Evolutionary conservation across 2,329 filamentous ascomycete genomes (phyloP), one percentile per base, ranked within the genome.

Genomic region (Chaetomium sp.): DNA sequence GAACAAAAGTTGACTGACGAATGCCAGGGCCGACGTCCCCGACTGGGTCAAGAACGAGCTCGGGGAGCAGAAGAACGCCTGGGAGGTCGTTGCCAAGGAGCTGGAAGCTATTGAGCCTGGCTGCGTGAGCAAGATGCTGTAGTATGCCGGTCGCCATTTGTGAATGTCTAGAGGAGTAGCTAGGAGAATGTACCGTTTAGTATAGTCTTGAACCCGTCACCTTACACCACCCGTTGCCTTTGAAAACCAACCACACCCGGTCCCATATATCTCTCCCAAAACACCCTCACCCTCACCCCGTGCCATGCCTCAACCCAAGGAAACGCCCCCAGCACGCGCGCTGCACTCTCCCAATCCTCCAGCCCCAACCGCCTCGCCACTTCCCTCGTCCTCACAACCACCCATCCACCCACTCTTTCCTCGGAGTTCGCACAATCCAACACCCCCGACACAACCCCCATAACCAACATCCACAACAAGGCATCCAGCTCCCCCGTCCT

Each of bases 31-130:
- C 0, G 67, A 64, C n/a, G 47, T 74, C 1, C 73, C 72, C 8
- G 59, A 57, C 25, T 74, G 71, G 70, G 56, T 72, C 4, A 70
- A 60, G 21, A 60, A 69, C 13, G 69, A 71, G 1, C 62, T 59
- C 42, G 62, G 64, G 29, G 49, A 62, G n/a, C 70, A 75, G 63
- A 68, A 74, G 63, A 42, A 54, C 13, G 57, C 74, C 3, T 77
- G 75, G 74, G 66, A 74, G 4, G 54, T 61, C 9, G 50, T 77
- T 29, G 67, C 70, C 4, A 66, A 64, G 21, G 70, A 75, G 63
- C 47, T 77, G 25, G 73, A 78, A 59, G 27, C 49, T 12, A 64
- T 70, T 21, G 67, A 72, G 55, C 73, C 74, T 16, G 74, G 74
- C 1, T 74, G 71, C 53, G 67, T 76, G 38, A 21, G 45, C 21